A percentile compares a stretch with the other conserved stretches of the same genome.
These are phyloP conservation scores for Przewalskia tangutica DNA, from an alignment of 257 asterid genomes.

Conservation along the genomic window DNA sequence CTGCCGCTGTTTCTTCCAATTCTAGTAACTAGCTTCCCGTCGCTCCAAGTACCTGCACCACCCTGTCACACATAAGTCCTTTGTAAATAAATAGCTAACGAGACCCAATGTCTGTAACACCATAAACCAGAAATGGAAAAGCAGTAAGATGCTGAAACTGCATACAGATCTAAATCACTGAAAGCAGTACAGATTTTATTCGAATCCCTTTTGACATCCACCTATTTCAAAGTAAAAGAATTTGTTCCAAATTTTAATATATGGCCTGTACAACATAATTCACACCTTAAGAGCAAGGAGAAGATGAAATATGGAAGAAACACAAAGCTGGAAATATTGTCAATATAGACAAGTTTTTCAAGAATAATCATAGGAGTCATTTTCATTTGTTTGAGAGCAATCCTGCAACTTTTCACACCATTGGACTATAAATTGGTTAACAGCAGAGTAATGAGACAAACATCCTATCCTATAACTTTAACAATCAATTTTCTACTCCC, in stretches of 20 bases:
- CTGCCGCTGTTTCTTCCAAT: constrained; percentile 76
- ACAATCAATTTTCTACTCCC: background rate
- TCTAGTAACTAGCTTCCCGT: constrained; percentile 94
- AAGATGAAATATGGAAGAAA: background rate
- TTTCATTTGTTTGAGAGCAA: background rate
- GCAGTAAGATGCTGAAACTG: background rate
- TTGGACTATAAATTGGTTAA: background rate
- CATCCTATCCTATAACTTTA: background rate
- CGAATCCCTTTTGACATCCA: background rate
- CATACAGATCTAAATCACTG: too few species aligned
- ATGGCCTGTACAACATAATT: background rate
- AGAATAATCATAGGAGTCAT: background rate
- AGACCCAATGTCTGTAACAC: constrained; percentile 6
- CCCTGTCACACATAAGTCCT: constrained; percentile 95
- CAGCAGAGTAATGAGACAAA: background rate
- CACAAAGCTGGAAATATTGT: background rate
- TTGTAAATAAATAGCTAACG: constrained; percentile 25
- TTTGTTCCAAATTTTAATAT: background rate
- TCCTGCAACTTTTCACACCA: background rate
- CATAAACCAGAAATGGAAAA: background rate
- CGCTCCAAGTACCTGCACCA: constrained; percentile 99
- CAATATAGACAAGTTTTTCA: background rate
- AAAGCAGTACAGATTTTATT: background rate
- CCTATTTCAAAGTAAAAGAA: background rate
- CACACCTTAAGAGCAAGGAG: background rate